phyloP scores from a whole-genome alignment of 495 filamentous ascomycete genomes.

The Pseudevernia furfuracea region DNA sequence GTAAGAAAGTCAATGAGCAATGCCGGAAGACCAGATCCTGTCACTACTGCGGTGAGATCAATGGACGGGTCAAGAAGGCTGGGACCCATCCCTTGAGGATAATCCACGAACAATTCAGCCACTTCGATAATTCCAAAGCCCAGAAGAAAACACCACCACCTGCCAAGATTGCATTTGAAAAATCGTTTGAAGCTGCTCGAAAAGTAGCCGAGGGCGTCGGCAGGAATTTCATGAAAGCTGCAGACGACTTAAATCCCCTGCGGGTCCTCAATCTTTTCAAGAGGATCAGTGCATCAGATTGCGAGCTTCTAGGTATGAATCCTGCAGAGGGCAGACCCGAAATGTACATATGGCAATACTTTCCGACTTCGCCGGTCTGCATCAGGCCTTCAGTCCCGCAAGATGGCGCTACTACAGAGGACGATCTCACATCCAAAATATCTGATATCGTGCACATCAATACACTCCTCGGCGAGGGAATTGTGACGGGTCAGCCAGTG shows the following conservation, averaged over 20 bases:
- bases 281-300: constrained; percentile 74
- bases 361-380: constrained; percentile 86
- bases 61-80: constrained; percentile 83
- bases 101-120: constrained; percentile 83
- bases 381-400: constrained; percentile 90
- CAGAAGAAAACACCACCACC: constrained; percentile 71
- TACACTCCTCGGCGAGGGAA: constrained; percentile 66
- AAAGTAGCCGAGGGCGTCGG: constrained; percentile 73
- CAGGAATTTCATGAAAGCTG: constrained; percentile 78
- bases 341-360: constrained; percentile 96
- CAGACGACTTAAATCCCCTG: constrained; percentile 89
- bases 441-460: constrained; percentile 90
- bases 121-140: constrained; percentile 78
- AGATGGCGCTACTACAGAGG: constrained; percentile 85
- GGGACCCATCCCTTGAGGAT: constrained; percentile 74
- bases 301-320: constrained; percentile 82
- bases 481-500: constrained; percentile 73
- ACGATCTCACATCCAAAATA: constrained; percentile 90
- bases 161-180: constrained; percentile 74
- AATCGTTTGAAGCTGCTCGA: constrained; percentile 70
- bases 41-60: constrained; percentile 64
- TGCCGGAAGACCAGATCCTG: constrained; percentile 79
- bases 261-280: constrained; percentile 85
- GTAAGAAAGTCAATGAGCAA: constrained; percentile 78
- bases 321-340: constrained; percentile 83